Conservation (phyloP, 176 grass and related monocot species). For the Oryza meyeriana region DNA sequence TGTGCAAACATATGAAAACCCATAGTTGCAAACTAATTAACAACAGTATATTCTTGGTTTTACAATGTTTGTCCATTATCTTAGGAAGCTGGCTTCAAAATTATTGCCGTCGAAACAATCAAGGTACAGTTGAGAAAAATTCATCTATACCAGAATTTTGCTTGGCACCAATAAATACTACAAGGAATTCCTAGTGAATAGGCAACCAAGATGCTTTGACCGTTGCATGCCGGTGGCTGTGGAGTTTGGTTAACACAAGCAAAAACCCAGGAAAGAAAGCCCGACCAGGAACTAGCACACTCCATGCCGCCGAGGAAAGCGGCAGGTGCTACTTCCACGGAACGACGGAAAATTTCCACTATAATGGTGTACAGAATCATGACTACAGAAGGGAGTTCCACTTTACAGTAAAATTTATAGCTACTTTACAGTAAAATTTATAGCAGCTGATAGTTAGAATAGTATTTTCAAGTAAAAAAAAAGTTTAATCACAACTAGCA, state of each 20-base stretch:
- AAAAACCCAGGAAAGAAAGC: background rate
- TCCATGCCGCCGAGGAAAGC: background rate
- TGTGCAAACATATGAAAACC: background rate
- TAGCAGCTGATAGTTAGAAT: background rate
- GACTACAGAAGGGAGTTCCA: background rate
- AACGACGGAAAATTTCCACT: background rate
- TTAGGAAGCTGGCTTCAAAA: background rate
- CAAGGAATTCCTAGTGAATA: background rate
- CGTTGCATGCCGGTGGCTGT: background rate
- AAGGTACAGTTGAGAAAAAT: background rate
- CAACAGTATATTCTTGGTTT: background rate
- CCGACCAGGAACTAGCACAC: background rate
- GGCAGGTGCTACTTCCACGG: background rate
- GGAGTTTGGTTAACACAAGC: background rate
- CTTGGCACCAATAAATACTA: background rate
- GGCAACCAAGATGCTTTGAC: background rate
- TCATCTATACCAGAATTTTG: background rate
- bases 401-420: background rate
- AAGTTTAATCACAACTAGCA: constrained; percentile 6
- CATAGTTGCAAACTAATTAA: background rate
- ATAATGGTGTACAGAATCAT: background rate
- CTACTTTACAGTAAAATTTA: background rate
- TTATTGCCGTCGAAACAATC: background rate
- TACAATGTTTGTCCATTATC: background rate
- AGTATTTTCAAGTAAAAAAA: constrained; percentile 4